phyloP scores from a whole-genome alignment of 1,139 yeast genomes.

The Yamadazyma triangularis region DNA sequence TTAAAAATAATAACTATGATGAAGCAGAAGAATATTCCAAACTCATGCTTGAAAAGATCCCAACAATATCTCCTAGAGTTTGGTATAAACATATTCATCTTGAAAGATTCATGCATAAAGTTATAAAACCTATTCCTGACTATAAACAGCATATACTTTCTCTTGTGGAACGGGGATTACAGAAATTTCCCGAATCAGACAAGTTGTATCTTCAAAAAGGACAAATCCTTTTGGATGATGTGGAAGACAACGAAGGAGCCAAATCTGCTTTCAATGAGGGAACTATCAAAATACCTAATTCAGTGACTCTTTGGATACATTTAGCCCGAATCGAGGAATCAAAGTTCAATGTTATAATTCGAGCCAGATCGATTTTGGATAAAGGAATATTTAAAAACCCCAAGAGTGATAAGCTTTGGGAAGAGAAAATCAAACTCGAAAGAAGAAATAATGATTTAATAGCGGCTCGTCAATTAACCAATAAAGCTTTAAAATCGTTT shows the following conservation, averaged over 20 bases:
- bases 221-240: constrained; percentile 35
- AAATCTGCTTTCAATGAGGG: constrained; percentile 36
- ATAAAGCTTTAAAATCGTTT: constrained; percentile 55
- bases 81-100: constrained; percentile 65
- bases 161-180: constrained; percentile 42
- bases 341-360: constrained; percentile 35
- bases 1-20: constrained; percentile 29
- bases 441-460: constrained; percentile 38
- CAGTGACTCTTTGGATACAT: constrained; percentile 51
- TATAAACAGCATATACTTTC: constrained; percentile 27
- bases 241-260: constrained; percentile 26
- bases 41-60: constrained; percentile 29
- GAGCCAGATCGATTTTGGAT: constrained; percentile 74
- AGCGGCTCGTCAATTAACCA: constrained; percentile 54
- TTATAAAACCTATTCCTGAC: constrained; percentile 2
- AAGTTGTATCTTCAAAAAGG: constrained; percentile 58
- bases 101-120: constrained; percentile 34
- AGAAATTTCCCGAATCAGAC: constrained; percentile 38
- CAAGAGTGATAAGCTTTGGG: constrained; percentile 49
- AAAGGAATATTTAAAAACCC: constrained; percentile 57
- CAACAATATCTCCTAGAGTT: constrained; percentile 39
- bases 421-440: constrained; percentile 60
- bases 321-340: constrained; percentile 48
- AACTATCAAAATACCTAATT: constrained; percentile 41
- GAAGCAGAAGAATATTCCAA: constrained; percentile 42